Conservation (phyloP, 257 asterid genomes). For the Apocynum venetum region DNA sequence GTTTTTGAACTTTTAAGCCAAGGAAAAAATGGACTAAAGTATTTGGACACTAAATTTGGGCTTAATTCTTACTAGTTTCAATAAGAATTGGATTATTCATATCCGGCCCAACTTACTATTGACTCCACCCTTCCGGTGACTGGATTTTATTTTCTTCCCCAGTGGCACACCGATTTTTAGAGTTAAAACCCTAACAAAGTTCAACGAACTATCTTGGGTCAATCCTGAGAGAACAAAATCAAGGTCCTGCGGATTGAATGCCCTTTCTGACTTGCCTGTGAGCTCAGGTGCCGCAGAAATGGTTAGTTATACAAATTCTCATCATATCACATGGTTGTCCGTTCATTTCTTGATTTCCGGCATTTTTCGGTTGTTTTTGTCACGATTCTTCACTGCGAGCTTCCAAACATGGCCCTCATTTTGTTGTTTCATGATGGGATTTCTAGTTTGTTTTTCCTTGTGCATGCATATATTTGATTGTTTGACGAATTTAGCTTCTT, state of each 20-base stretch:
- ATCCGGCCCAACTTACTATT: neutral
- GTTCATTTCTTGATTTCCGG: neutral
- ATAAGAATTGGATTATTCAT: neutral
- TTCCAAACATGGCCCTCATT: neutral
- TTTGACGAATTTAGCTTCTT: neutral
- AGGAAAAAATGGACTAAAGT: no score
- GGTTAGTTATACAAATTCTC: constrained; percentile 1
- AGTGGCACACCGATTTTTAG: no score
- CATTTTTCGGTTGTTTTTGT: neutral
- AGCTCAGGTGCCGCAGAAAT: constrained; percentile 2
- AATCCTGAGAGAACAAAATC: neutral
- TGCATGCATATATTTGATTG: neutral
- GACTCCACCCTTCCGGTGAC: neutral
- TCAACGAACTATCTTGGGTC: neutral
- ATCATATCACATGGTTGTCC: neutral
- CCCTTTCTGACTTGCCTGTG: neutral
- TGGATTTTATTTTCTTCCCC: neutral
- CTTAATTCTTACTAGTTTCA: neutral
- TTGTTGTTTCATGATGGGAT: neutral
- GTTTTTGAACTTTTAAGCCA: no score
- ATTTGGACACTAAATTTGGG: neutral
- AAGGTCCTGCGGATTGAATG: neutral
- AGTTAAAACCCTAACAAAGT: neutral
- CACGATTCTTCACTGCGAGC: neutral
- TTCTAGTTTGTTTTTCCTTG: neutral